phyloP scores from a whole-genome alignment of 2,329 filamentous ascomycete genomes.

The Calonectria henricotiae region DNA sequence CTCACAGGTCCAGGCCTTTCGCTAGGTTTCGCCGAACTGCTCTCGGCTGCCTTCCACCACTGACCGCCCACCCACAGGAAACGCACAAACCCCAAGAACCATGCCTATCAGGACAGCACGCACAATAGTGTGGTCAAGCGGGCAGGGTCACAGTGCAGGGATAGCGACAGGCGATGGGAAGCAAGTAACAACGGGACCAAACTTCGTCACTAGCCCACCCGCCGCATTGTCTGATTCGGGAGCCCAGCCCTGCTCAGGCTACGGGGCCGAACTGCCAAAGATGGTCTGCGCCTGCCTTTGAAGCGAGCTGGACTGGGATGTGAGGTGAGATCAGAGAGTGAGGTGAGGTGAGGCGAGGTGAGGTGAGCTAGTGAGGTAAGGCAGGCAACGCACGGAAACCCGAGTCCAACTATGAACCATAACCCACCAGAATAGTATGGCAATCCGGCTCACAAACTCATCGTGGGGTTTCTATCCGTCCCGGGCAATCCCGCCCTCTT shows the following conservation, averaged over 20 bases:
- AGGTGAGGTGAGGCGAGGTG: constrained; percentile 16
- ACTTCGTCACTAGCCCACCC: constrained; percentile 44
- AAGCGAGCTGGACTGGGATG: background rate
- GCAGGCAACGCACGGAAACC: background rate
- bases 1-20: constrained; percentile 28
- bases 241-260: constrained; percentile 29
- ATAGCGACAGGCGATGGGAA: constrained; percentile 5
- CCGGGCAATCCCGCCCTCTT: constrained; percentile 5
- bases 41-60: constrained; percentile 24
- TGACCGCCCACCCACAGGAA: constrained; percentile 31
- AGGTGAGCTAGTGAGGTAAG: background rate
- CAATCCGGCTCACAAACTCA: background rate
- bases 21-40: constrained; percentile 35
- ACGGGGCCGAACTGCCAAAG: constrained; percentile 29
- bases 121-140: no score
- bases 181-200: background rate
- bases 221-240: constrained; percentile 39
- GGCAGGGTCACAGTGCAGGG: constrained; percentile 17
- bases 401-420: background rate
- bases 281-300: background rate
- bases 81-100: constrained; percentile 22
- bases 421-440: background rate
- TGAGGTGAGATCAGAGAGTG: constrained; percentile 16
- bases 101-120: background rate
- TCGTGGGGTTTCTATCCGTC: background rate